These are phyloP conservation scores for Stachybotrys echinatus DNA, from an alignment of 2,329 filamentous ascomycete genomes.

Conservation along the genomic window DNA sequence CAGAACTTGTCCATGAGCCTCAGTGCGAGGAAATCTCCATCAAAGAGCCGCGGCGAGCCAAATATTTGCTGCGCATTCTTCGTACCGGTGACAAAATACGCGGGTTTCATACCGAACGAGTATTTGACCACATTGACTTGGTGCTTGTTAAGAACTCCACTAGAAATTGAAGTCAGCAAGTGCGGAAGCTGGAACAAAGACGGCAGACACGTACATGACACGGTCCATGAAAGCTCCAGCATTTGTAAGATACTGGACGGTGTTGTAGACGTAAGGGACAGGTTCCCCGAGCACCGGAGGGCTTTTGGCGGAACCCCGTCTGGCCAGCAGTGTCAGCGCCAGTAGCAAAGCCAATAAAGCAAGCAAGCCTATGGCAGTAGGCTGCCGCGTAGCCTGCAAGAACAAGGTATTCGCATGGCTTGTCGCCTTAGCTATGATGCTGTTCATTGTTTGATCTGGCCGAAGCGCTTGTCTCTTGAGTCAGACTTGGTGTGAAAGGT, in stretches of 20 bases:
- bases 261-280: neutral
- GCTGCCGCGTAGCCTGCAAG: too few relatives aligned
- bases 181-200: neutral
- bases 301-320: neutral
- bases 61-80: conserved; percentile 12
- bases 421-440: too few relatives aligned
- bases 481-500: too few relatives aligned
- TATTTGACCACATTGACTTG: neutral
- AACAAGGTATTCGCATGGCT: too few relatives aligned
- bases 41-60: conserved; percentile 1
- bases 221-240: neutral
- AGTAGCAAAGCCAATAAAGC: too few relatives aligned
- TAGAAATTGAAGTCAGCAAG: neutral
- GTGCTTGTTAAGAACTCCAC: neutral
- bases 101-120: conserved; percentile 1
- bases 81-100: conserved; percentile 10
- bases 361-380: too few relatives aligned
- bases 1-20: conserved; percentile 8
- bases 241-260: neutral
- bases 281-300: neutral
- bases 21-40: neutral
- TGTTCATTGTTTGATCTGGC: too few relatives aligned
- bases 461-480: too few relatives aligned
- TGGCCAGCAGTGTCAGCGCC: too few relatives aligned
- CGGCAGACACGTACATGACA: neutral